Evolutionary conservation across 1,284 basidiomycete species (phyloP), one percentile per base, ranked within the genome.

Genomic region (Cryptococcus amylolentus): DNA sequence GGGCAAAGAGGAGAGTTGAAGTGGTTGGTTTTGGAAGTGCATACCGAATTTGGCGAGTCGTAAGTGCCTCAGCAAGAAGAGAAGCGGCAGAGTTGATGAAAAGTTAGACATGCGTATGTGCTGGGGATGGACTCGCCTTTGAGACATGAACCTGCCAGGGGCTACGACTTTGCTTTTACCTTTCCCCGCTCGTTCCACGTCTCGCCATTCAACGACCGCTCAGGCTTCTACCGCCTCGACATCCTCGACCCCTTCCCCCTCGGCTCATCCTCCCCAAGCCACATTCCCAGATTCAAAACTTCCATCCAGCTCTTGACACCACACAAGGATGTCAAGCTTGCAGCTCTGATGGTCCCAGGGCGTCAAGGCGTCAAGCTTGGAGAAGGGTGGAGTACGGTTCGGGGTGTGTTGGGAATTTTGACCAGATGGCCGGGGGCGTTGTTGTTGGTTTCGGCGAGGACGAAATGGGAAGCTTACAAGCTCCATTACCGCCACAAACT

Each of bases 141-240:
- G 28, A 40, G 44, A 12, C 53, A 55, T 20, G 50, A 56, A 8
- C 58, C 64, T 40, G 54, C 56, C 8, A 14, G 38, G 28, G 62
- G 60, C 5, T 87, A 82, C 64, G 80, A 84, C 51, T 82, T 87
- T 64, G 82, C 85, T 59, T 89, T 88, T 86, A 86, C 84, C 0
- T 84, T 89, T 54, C 80, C 79, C 26, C 83, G 88, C 23, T 80
- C 83, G 55, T 89, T 90, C 71, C 88, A 89, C 66, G 88, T 89
- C 28, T 89, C 87, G 0, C 87, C 88, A 0, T 89, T 89, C 80
- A 89, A 89, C 71, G 85, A 88, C 64, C 81, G 87, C 4, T 79
- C 81, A 18, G 88, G 88, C 0, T 86, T 78, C 72, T 89, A 89
- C 71, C 81, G 81, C 72, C 61, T 71, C 65, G 38, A 84, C 82